phyloP scores from a whole-genome alignment of 2,329 filamentous ascomycete species.

The Hypoxylon sp. region DNA sequence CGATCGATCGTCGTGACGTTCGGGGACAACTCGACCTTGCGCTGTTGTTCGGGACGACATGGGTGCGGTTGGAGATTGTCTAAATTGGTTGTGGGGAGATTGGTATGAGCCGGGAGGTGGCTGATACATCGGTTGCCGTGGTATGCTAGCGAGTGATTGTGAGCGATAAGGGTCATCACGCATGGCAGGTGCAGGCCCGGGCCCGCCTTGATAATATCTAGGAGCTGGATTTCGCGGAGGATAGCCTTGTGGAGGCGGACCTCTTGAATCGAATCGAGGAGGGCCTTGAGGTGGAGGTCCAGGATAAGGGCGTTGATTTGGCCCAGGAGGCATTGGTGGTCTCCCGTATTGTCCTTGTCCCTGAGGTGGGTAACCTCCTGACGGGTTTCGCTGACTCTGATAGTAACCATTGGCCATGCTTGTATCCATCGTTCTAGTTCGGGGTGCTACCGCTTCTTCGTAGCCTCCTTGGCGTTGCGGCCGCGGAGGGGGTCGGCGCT shows the following conservation, averaged over 20 bases:
- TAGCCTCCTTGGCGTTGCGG: slow-evolving; percentile 55
- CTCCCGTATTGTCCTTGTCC: slow-evolving; percentile 58
- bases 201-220: slow-evolving; percentile 72
- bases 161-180: slow-evolving; percentile 91
- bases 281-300: slow-evolving; percentile 64
- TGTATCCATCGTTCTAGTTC: slow-evolving; percentile 62
- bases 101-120: slow-evolving; percentile 72
- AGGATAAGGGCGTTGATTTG: slow-evolving; percentile 77
- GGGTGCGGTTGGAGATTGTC: slow-evolving; percentile 81
- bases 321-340: slow-evolving; percentile 63
- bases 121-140: slow-evolving; percentile 81
- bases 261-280: slow-evolving; percentile 75
- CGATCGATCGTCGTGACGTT: slow-evolving; percentile 90
- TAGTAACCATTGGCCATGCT: slow-evolving; percentile 68
- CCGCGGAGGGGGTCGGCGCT: slow-evolving; percentile 73
- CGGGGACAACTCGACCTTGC: slow-evolving; percentile 91
- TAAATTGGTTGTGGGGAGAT: slow-evolving; percentile 81
- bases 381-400: slow-evolving; percentile 67
- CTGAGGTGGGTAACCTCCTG: slow-evolving; percentile 62
- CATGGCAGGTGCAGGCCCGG: slow-evolving; percentile 76
- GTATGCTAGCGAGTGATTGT: slow-evolving; percentile 87
- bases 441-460: slow-evolving; percentile 57
- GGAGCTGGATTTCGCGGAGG: slow-evolving; percentile 65
- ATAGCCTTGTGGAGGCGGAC: slow-evolving; percentile 62
- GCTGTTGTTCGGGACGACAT: slow-evolving; percentile 83